Conservation (phyloP, 2,329 filamentous ascomycete species). For the Fusarium albidum region DNA sequence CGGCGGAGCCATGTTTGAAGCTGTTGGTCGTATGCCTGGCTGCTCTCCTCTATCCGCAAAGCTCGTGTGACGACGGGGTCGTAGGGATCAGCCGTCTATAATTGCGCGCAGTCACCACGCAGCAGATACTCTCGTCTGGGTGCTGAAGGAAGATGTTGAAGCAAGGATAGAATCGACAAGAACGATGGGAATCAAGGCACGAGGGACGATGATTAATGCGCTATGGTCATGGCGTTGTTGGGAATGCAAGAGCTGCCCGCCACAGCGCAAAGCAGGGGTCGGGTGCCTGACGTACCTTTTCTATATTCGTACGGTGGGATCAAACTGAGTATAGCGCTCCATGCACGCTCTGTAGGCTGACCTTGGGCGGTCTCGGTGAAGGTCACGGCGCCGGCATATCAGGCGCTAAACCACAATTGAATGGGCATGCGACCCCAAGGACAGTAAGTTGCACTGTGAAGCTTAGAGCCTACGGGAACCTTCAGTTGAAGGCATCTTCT, state of each 20-base stretch:
- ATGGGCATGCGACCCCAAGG: constrained; percentile 19
- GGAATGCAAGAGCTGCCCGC: neutral
- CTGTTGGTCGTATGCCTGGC: constrained; percentile 10
- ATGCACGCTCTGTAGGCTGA: constrained; percentile 21
- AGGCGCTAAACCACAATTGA: constrained; percentile 25
- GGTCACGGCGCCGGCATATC: constrained; percentile 21
- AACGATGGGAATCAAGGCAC: constrained; percentile 10
- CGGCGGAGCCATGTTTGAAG: constrained; percentile 65
- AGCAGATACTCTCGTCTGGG: neutral
- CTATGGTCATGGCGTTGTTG: constrained; percentile 27
- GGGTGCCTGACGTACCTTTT: constrained; percentile 25
- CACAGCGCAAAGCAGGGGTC: neutral
- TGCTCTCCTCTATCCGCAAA: neutral
- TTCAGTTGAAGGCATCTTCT: neutral
- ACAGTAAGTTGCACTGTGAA: constrained; percentile 6
- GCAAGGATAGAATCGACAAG: neutral
- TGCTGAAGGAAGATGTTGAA: neutral
- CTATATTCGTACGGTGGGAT: constrained; percentile 21
- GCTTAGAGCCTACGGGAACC: neutral
- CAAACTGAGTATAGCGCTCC: neutral
- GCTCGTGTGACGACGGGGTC: neutral
- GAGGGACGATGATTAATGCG: constrained; percentile 26
- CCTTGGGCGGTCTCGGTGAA: constrained; percentile 2
- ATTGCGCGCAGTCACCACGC: neutral
- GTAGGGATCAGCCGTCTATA: neutral